Percentiles rank a stretch among this genome's conserved stretches.
These are phyloP conservation scores for Lathyrus sativus DNA, from an alignment of 306 rosid genomes.

Conservation along the genomic window DNA sequence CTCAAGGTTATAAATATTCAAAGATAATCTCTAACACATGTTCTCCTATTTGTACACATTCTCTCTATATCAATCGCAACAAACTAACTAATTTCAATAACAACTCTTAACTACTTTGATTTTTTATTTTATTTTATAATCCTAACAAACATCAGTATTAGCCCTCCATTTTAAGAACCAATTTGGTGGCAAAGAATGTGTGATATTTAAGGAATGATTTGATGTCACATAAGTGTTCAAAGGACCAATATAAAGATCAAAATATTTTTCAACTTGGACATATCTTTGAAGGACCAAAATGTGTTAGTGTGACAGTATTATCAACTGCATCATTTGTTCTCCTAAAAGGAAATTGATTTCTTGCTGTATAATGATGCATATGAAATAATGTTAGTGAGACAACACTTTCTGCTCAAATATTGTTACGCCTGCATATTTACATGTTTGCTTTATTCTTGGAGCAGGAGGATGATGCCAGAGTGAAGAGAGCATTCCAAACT, in stretches of 20 bases:
- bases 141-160: not conserved
- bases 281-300: too few species aligned
- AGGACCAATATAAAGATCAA: not conserved
- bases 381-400: slow-evolving; percentile 7
- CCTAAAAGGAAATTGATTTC: slow-evolving; percentile 19
- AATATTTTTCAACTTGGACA: not conserved
- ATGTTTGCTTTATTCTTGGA: slow-evolving; percentile 32
- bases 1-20: too few species aligned
- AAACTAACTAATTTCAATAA: too few species aligned
- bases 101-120: too few species aligned
- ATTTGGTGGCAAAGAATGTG: not conserved
- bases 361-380: not conserved
- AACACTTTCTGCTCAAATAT: slow-evolving; percentile 2
- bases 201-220: slow-evolving; percentile 20
- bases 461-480: slow-evolving; percentile 76
- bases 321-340: slow-evolving; percentile 24
- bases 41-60: too few species aligned
- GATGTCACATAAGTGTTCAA: slow-evolving; percentile 6
- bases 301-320: not conserved
- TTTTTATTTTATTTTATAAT: too few species aligned
- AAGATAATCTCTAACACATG: too few species aligned
- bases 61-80: too few species aligned
- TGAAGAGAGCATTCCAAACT: slow-evolving; percentile 73
- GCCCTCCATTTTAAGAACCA: slow-evolving; percentile 11
- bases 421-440: not conserved